Conservation (phyloP, 139 green algal species). For the Chlamydomonas eustigma region DNA sequence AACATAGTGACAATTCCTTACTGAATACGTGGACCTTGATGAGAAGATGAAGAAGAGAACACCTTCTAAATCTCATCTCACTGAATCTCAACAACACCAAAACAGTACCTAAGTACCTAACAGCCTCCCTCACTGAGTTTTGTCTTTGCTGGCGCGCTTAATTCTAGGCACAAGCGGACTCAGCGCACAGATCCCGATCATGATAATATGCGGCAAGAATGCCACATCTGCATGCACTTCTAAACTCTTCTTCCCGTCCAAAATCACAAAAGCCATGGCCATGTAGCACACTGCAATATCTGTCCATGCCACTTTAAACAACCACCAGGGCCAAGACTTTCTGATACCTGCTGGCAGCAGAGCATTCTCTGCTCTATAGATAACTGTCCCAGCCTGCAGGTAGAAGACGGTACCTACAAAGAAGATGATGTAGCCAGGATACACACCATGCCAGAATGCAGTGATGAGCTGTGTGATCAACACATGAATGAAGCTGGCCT, state of each 20-base stretch:
- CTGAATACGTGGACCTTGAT: too few species aligned
- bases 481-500: constrained; percentile 3
- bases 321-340: constrained; percentile 9
- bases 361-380: not conserved
- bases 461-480: constrained; percentile 16
- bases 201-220: constrained; percentile 9
- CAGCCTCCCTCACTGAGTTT: not conserved
- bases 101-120: too few species aligned
- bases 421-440: constrained; percentile 23
- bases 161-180: not conserved
- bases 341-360: not conserved
- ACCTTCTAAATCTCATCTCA: too few species aligned
- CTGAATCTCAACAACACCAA: too few species aligned
- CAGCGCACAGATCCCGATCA: not conserved
- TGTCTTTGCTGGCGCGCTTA: not conserved
- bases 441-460: constrained; percentile 22
- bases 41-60: too few species aligned
- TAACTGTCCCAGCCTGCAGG: constrained; percentile 6
- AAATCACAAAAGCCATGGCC: constrained; percentile 9
- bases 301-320: constrained; percentile 10
- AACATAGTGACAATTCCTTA: too few species aligned
- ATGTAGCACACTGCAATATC: constrained; percentile 14
- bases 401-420: constrained; percentile 20
- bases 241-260: not conserved
- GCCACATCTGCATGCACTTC: constrained; percentile 2